These are phyloP conservation scores for Helicocarpus griseus DNA, from an alignment of 2,329 filamentous ascomycete species.

Conservation along the genomic window DNA sequence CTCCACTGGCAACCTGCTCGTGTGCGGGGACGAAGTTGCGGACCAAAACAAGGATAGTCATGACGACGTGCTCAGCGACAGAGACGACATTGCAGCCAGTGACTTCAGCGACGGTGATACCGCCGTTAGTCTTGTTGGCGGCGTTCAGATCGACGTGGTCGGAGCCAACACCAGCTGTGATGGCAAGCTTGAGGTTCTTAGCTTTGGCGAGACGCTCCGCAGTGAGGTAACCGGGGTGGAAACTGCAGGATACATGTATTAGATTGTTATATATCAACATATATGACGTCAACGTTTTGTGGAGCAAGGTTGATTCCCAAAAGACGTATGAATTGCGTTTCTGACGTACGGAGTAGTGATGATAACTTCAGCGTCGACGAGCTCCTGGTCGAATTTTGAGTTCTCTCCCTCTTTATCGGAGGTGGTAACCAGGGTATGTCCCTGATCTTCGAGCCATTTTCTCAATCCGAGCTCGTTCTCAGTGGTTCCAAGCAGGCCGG, in stretches of 20 bases:
- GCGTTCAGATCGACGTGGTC: conserved; percentile 96
- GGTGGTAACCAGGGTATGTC: conserved; percentile 92
- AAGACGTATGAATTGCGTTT: background rate
- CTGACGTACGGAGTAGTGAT: conserved; percentile 82
- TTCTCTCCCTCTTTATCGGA: conserved; percentile 93
- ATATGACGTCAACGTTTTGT: no score
- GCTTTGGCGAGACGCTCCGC: conserved; percentile 93
- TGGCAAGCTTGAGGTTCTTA: conserved; percentile 95
- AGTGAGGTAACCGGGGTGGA: conserved; percentile 97
- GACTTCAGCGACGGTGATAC: conserved; percentile 93
- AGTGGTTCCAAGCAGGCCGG: conserved; percentile 81
- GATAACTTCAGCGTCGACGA: conserved; percentile 95
- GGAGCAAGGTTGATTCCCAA: no score
- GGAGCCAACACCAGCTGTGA: conserved; percentile 95
- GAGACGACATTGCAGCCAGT: conserved; percentile 98
- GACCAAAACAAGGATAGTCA: conserved; percentile 93
- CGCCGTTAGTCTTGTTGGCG: conserved; percentile 97
- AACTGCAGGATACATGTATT: conserved; percentile 43
- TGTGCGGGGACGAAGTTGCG: conserved; percentile 98
- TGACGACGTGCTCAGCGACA: conserved; percentile 96
- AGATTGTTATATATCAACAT: background rate
- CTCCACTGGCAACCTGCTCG: conserved; percentile 78
- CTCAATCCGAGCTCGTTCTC: conserved; percentile 97
- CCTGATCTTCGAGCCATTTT: conserved; percentile 95
- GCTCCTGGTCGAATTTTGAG: conserved; percentile 89